Base-by-base conservation (phyloP, 2,329 filamentous ascomycete species). In the Pestalotiopsis sp. region DNA sequence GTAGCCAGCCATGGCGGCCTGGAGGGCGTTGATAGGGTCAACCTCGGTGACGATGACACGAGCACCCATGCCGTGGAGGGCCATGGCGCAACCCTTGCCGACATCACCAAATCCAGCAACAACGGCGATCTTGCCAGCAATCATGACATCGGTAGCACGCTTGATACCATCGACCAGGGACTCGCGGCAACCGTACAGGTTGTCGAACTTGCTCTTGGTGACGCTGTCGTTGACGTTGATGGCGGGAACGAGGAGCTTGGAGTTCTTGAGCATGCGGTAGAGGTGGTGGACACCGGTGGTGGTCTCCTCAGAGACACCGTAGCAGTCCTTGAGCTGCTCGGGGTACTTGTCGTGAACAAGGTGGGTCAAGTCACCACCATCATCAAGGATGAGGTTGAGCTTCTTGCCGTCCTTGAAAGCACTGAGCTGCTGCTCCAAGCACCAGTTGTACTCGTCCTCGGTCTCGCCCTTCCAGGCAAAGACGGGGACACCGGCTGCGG, bases 181-280 rank as follows among this genome's bases (percentile, higher is more conserved):
- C 89, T 98, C 96, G 83, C 94, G 92, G 94, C 96, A 98, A 81
- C 96, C 95, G 90, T 98, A 99, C 75, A 98, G 87, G 92, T 99
- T 99, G 91, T 98, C 96, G 83, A 99, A 99, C 91, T 99, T 99
- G 86, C 94, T 97, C 92, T 98, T 99, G 85, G 96, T 99, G 82
- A 99, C 95, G 70, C 93, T 95, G 91, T 99, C 95, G 88, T 99
- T 98, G 89, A 99, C 95, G 85, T 99, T 99, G 91, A 98, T 94
- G 84, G 95, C 89, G 76, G 96, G 96, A 75, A 97, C 93, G 72
- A 97, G 92, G 74, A 98, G 94, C 84, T 90, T 89, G 82, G 90
- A 89, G 77, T 93, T 91, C 90, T 96, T 98, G 83, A 98, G 87
- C 95, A 98, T 98, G 82, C 91, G 90, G 93, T 98, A 99, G 72